Evolutionary conservation across 2,329 filamentous ascomycete genomes (phyloP).

Genomic region (Aspergillus caelatus): DNA sequence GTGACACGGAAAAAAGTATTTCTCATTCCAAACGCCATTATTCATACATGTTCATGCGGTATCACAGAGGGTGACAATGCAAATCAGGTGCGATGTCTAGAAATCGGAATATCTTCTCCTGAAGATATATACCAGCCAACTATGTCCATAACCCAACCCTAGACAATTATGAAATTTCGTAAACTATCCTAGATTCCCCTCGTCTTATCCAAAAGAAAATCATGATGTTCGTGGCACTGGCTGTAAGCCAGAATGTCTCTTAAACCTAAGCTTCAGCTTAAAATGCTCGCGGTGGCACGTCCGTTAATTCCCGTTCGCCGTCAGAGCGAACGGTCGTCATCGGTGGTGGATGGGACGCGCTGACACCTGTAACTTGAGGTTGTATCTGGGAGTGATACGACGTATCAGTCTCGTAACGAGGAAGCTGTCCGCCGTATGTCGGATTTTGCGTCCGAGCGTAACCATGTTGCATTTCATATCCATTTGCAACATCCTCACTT

Average conservation of each 20-base stretch:
- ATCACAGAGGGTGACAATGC: background rate
- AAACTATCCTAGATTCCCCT: background rate
- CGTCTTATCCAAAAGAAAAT: background rate
- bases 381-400: slow-evolving; percentile 32
- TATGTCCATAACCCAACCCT: background rate
- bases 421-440: slow-evolving; percentile 19
- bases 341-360: slow-evolving; percentile 13
- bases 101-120: background rate
- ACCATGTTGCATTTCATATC: slow-evolving; percentile 41
- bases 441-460: slow-evolving; percentile 31
- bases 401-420: slow-evolving; percentile 30
- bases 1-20: background rate
- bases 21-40: background rate
- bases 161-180: background rate
- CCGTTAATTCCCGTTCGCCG: slow-evolving; percentile 24
- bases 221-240: slow-evolving; percentile 11
- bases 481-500: slow-evolving; percentile 40
- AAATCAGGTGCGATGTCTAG: background rate
- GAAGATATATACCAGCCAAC: background rate
- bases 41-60: slow-evolving; percentile 1
- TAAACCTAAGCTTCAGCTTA: background rate
- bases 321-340: slow-evolving; percentile 15
- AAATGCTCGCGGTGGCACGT: slow-evolving; percentile 18
- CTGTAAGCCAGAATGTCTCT: background rate
- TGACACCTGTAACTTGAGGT: slow-evolving; percentile 10